A percentile compares a stretch with the other conserved stretches of the same genome.
Conservation (phyloP, 768 basidiomycete species). For the Amanita rubescens region DNA sequence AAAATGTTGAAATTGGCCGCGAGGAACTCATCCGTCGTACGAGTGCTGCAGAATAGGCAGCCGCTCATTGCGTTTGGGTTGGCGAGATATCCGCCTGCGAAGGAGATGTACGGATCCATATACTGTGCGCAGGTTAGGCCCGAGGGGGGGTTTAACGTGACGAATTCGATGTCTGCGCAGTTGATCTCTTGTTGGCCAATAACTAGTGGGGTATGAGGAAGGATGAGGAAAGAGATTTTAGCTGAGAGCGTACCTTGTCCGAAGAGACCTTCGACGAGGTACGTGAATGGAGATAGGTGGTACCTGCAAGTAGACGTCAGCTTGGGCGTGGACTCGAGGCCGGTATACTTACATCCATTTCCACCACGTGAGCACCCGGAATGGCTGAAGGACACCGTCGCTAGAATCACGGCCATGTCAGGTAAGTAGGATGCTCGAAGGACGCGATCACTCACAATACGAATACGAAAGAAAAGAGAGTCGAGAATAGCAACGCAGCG, state of each 20-base stretch:
- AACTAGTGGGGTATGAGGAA: conserved; percentile 16
- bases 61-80: conserved; percentile 40
- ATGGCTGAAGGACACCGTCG: conserved; percentile 27
- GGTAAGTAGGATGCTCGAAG: not conserved
- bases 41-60: conserved; percentile 54
- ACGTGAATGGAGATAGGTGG: conserved; percentile 44
- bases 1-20: conserved; percentile 43
- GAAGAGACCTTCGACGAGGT: conserved; percentile 41
- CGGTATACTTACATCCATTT: conserved; percentile 43
- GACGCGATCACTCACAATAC: conserved; percentile 34
- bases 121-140: conserved; percentile 49
- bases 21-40: conserved; percentile 54
- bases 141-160: conserved; percentile 42
- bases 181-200: conserved; percentile 32
- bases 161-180: conserved; percentile 48
- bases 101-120: conserved; percentile 41
- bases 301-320: conserved; percentile 16
- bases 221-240: not conserved
- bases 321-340: too few relatives aligned
- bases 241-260: conserved; percentile 19
- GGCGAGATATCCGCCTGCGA: conserved; percentile 49
- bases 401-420: conserved; percentile 17
- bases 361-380: too few relatives aligned
- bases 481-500: conserved; percentile 44
- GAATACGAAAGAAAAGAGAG: conserved; percentile 50